phyloP scores from a whole-genome alignment of 768 basidiomycete species.

The Porphyrellus cyaneotinctus region DNA sequence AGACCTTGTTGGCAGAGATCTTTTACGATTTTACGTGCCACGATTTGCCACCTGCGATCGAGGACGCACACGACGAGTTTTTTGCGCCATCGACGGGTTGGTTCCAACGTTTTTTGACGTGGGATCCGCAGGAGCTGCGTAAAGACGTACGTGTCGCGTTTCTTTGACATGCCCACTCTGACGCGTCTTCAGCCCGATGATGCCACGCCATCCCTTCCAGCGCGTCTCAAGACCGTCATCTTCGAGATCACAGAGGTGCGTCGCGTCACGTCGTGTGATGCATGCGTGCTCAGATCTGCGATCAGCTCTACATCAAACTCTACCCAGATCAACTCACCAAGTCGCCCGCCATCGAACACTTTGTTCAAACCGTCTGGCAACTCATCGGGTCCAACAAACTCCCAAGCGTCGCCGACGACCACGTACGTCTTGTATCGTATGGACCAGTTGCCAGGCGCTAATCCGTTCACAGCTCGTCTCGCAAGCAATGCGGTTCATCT shows the following conservation, averaged over 20 bases:
- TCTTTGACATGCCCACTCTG: conserved; percentile 1
- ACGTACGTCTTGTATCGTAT: conserved; percentile 42
- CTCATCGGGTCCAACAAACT: conserved; percentile 68
- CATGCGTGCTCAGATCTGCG: background rate
- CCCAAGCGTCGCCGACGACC: conserved; percentile 69
- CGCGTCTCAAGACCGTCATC: conserved; percentile 83
- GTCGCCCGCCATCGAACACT: conserved; percentile 58
- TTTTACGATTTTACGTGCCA: conserved; percentile 95
- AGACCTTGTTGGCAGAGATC: conserved; percentile 77
- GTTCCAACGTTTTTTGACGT: conserved; percentile 77
- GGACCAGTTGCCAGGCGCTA: background rate
- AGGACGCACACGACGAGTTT: conserved; percentile 81
- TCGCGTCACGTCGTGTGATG: background rate
- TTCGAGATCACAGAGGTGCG: conserved; percentile 85
- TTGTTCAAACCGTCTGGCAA: conserved; percentile 89
- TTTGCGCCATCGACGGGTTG: conserved; percentile 67
- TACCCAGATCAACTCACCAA: conserved; percentile 74
- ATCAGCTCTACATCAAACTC: conserved; percentile 73
- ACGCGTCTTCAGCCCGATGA: conserved; percentile 62
- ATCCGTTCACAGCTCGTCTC: conserved; percentile 64
- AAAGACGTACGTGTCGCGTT: conserved; percentile 50
- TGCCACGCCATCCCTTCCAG: conserved; percentile 76
- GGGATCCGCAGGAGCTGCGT: conserved; percentile 66
- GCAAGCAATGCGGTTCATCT: conserved; percentile 86
- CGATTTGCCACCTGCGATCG: conserved; percentile 91